phyloP scores from a whole-genome alignment of 2,329 filamentous ascomycete species.

The Colletotrichum sp. region DNA sequence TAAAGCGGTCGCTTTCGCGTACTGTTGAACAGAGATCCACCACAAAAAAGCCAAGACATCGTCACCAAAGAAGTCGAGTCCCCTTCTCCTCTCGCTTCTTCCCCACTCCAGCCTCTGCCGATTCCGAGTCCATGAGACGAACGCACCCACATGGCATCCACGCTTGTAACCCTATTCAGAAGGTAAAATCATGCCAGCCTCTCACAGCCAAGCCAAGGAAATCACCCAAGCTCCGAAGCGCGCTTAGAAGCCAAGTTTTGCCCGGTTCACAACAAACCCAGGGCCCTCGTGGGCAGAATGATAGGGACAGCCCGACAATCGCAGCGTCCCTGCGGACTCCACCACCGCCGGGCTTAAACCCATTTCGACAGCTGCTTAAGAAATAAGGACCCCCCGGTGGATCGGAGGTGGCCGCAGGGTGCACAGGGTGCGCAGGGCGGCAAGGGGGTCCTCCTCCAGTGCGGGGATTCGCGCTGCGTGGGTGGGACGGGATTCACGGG shows the following conservation, averaged over 20 bases:
- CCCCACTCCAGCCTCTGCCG: neutral
- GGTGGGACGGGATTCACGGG: neutral
- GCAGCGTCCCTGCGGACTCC: neutral
- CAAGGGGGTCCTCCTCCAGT: neutral
- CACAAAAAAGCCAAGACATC: neutral
- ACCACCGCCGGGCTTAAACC: neutral
- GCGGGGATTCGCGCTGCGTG: neutral
- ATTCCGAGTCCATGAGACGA: neutral
- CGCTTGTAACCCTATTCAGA: conserved; percentile 2
- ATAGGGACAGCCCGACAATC: conserved; percentile 8
- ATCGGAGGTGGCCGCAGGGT: conserved; percentile 9
- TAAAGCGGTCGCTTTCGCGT: neutral
- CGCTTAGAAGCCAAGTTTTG: neutral
- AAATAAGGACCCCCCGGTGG: neutral
- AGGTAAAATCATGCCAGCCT: neutral
- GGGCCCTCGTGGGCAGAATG: neutral
- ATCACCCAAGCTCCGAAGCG: neutral
- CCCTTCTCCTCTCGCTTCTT: neutral
- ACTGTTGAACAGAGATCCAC: neutral
- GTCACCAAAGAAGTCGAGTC: neutral
- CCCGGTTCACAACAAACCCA: neutral
- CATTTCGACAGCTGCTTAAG: conserved; percentile 13
- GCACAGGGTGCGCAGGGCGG: neutral
- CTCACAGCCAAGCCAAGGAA: neutral
- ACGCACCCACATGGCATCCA: neutral